Evolutionary conservation across 768 basidiomycete species (phyloP), one percentile per base, ranked within the genome.

Genomic region (Russula dissimulans): DNA sequence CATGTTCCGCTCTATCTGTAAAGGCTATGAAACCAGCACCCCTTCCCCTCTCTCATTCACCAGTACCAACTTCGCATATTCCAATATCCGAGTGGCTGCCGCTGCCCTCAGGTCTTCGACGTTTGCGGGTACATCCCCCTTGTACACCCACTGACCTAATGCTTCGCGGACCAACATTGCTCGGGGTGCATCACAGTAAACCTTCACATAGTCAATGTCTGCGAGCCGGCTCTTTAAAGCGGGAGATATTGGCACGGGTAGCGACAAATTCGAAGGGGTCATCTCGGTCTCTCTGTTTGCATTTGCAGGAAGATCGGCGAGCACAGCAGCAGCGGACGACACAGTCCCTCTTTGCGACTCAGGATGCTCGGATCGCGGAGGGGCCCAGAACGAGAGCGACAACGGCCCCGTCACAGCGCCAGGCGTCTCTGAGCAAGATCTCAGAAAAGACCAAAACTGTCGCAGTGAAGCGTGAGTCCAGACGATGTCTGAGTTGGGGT

Each of bases 21-120:
- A 43, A 4, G 36, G 11, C 18, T 54, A 62, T 43, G 45, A 62
- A 42, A 62, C 46, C 5, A 62, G 45, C 2, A 54, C 32, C n/a
- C 61, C 61, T 22, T 62, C 61, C 61, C 61, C 61, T 39, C 41
- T 48, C 42, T 57, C 61, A 22, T 57, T 34, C 34, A 62, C 41
- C 51, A 62, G 17, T 15, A 41, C 51, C 34, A 62, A 48, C 46
- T 57, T 62, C 5, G 56, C 56, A 6, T 18, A 53, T 48, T 54
- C 46, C 39, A 62, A n/a, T 39, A 62, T 32, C 34, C 51, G 61
- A 54, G 48, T 18, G 32, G 12, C 44, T 29, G 26, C 38, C 42
- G n/a, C 18, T 45, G 8, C 3, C 26, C n/a, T n/a, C 22, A 43
- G 14, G 22, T 26, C 22, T 57, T 3, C 43, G n/a, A 1, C 43